Evolutionary conservation across 768 basidiomycete species (phyloP).

Genomic region (Termitomyces sp.): DNA sequence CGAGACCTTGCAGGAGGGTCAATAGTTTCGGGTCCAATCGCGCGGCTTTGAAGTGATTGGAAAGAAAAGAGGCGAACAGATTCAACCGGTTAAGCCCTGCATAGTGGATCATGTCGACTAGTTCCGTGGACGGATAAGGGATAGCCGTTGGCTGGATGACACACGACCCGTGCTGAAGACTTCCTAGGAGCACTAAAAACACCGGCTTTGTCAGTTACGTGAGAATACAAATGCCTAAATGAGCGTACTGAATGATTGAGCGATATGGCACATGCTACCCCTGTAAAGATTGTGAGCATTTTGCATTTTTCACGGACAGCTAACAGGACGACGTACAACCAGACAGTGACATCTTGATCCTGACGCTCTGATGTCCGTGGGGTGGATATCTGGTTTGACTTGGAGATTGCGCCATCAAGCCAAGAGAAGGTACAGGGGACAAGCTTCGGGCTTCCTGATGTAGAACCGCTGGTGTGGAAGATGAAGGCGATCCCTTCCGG

Average conservation of each 20-base stretch:
- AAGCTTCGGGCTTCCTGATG: conserved; percentile 63
- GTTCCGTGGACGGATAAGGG: conserved; percentile 63
- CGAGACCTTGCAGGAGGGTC: conserved; percentile 48
- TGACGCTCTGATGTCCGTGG: conserved; percentile 39
- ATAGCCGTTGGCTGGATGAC: conserved; percentile 67
- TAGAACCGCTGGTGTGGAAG: conserved; percentile 68
- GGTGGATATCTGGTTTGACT: conserved; percentile 40
- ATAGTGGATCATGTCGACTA: conserved; percentile 65
- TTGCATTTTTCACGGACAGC: background rate
- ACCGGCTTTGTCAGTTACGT: conserved; percentile 17
- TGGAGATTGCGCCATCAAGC: conserved; percentile 44
- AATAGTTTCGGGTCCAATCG: conserved; percentile 56
- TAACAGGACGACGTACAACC: conserved; percentile 46
- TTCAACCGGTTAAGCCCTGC: conserved; percentile 72
- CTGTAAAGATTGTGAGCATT: conserved; percentile 31
- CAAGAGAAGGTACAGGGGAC: conserved; percentile 56
- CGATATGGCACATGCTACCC: conserved; percentile 85
- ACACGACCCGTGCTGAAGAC: conserved; percentile 70
- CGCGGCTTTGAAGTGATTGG: conserved; percentile 43
- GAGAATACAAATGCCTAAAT: conserved; percentile 12
- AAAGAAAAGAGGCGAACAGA: conserved; percentile 71
- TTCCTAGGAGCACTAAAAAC: conserved; percentile 63
- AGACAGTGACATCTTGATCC: conserved; percentile 55
- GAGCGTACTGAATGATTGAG: conserved; percentile 67
- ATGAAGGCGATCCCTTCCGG: conserved; percentile 40